Percentiles rank a stretch among this genome's conserved stretches.
These are phyloP conservation scores for Novymonas esmeraldas DNA, from an alignment of 208 protist genomes.

Conservation along the genomic window DNA sequence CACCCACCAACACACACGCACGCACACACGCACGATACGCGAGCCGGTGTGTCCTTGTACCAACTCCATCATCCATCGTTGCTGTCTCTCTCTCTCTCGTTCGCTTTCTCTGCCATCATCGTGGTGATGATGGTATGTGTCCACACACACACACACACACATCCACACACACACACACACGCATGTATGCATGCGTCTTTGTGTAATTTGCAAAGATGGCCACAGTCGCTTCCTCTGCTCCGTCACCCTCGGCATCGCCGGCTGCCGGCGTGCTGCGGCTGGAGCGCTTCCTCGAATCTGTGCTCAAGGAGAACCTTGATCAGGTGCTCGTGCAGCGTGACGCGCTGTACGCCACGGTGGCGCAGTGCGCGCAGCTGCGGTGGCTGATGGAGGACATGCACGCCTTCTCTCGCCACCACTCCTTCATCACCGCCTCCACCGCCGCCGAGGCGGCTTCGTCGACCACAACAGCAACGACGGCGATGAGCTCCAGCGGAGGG, in stretches of 20 bases:
- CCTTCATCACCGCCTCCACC: conserved; percentile 33
- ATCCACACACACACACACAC: neutral
- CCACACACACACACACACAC: too few relatives aligned
- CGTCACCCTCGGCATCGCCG: neutral
- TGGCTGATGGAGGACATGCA: conserved; percentile 74
- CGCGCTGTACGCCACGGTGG: conserved; percentile 45
- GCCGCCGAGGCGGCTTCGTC: conserved; percentile 11
- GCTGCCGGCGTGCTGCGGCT: conserved; percentile 52
- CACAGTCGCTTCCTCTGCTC: neutral
- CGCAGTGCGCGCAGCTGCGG: conserved; percentile 71
- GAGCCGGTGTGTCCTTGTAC: too few relatives aligned
- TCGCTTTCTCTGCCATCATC: neutral
- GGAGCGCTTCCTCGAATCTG: conserved; percentile 69
- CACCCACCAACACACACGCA: too few relatives aligned
- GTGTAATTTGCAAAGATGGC: conserved; percentile 8
- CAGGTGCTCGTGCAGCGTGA: conserved; percentile 61
- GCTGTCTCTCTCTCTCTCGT: neutral
- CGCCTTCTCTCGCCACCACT: conserved; percentile 46
- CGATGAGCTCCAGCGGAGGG: neutral
- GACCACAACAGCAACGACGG: neutral
- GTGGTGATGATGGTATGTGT: too few relatives aligned
- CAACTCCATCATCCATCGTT: too few relatives aligned
- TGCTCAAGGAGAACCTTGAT: conserved; percentile 55
- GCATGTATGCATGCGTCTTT: conserved; percentile 19
- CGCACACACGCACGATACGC: too few relatives aligned